Base-by-base conservation (phyloP, 495 filamentous ascomycete genomes). In the Penicillium argentinense region DNA sequence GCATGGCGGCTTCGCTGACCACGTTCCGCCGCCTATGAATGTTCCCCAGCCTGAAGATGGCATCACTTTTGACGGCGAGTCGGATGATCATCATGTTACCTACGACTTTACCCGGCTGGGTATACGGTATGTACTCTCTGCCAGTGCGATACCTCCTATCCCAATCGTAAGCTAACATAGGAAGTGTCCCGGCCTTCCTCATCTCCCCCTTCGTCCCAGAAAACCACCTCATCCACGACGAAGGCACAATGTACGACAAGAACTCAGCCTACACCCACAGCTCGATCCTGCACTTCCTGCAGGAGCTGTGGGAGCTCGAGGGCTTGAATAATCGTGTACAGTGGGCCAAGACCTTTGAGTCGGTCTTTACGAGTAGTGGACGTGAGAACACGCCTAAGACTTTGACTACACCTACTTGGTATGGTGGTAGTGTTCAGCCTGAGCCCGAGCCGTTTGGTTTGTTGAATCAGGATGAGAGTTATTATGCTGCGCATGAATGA, bases 41-140 rank as follows among this genome's bases (percentile, higher is more conserved):
- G 57, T 73, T 6, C 70, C 65, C 17, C 43, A 52, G 9, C 57
- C 67, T 5, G 63, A 68, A 17, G 69, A 75, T 42, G 51, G 50
- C 26, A 56, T 72, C 45, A 56, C 54, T 8, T 75, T 69, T 47
- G 67, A 55, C 6, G 70, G 68, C n/a, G 51, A 51, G 3, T 67
- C 60, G 2, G 66, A 68, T 30, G 68, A 65, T 36, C 62, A 64
- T 34, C 52, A 59, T 24, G 53, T 67, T 13, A 71, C 62, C 14
- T 73, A 73, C 40, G 59, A 69, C 42, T 75, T 75, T 37, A 69
- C 67, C 49, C 69, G 72, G 42, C 67, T 77, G 11, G 74, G 72
- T 36, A 57, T 69, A 18, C 69, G 71, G 65, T 66, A 53, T 11
- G 54, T n/a, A n/a, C n/a, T n/a, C n/a, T n/a, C n/a, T n/a, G n/a